These are phyloP conservation scores for Gymnopilus junonius DNA, from an alignment of 768 basidiomycete genomes.

Conservation along the genomic window DNA sequence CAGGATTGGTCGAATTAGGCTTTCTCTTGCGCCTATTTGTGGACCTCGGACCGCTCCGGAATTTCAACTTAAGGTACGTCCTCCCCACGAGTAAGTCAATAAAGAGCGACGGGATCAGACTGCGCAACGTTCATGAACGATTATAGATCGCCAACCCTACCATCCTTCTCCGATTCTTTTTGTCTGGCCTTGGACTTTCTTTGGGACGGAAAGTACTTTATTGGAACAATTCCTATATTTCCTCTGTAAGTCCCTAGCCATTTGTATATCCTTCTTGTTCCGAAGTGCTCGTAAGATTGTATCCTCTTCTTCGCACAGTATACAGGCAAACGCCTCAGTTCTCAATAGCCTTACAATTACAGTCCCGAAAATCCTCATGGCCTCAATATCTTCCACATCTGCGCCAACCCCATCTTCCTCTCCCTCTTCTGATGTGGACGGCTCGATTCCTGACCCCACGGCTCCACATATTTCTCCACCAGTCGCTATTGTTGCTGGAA, in stretches of 20 bases:
- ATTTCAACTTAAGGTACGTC: not conserved
- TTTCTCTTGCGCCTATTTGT: not conserved
- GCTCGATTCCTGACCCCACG: not conserved
- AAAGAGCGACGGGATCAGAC: not conserved
- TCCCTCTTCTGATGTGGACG: not conserved
- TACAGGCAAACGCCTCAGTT: too few species aligned
- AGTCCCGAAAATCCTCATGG: not conserved
- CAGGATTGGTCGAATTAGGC: not conserved
- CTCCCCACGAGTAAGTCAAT: not conserved
- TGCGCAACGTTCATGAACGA: not conserved
- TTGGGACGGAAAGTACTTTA: too few species aligned
- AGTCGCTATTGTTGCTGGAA: slow-evolving; percentile 18
- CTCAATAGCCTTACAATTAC: too few species aligned
- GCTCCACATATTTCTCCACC: not conserved
- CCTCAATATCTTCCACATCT: not conserved
- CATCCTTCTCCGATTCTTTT: too few species aligned
- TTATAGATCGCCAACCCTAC: too few species aligned
- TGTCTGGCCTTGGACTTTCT: too few species aligned
- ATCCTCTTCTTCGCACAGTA: too few species aligned
- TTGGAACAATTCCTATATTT: too few species aligned
- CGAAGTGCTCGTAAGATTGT: too few species aligned
- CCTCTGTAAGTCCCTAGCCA: not conserved
- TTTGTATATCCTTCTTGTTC: too few species aligned
- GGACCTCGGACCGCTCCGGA: not conserved
- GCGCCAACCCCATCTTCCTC: not conserved